A percentile compares a stretch with the other conserved stretches of the same genome.
phyloP scores from a whole-genome alignment of 257 asterid species.

The Eucommia ulmoides region DNA sequence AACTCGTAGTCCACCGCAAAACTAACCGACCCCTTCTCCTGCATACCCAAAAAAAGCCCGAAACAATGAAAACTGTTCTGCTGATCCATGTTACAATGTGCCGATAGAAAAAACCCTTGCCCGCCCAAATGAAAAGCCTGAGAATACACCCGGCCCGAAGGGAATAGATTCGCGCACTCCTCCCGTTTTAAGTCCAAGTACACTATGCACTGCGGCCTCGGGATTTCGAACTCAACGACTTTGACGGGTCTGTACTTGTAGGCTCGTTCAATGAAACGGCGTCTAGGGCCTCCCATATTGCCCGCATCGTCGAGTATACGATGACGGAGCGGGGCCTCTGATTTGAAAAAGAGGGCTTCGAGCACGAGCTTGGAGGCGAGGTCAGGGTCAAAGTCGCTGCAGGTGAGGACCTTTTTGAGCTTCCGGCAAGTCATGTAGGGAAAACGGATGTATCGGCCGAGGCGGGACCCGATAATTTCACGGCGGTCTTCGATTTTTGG shows the following conservation, averaged over 20 bases:
- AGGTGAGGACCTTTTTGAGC: conserved; percentile 54
- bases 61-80: conserved; percentile 46
- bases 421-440: conserved; percentile 79
- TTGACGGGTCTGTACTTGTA: conserved; percentile 75
- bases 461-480: conserved; percentile 42
- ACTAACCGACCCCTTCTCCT: not conserved
- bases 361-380: conserved; percentile 53
- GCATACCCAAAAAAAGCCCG: conserved; percentile 66
- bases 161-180: conserved; percentile 55
- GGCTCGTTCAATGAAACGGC: conserved; percentile 55
- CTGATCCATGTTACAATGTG: conserved; percentile 82
- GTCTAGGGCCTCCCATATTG: conserved; percentile 20
- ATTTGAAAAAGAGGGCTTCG: conserved; percentile 72
- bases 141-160: conserved; percentile 55
- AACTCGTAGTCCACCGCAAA: conserved; percentile 35
- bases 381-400: conserved; percentile 53
- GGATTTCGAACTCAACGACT: conserved; percentile 59
- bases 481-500: conserved; percentile 53
- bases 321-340: conserved; percentile 62
- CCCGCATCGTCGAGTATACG: conserved; percentile 36
- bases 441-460: conserved; percentile 57
- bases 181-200: conserved; percentile 69
- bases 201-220: conserved; percentile 60
- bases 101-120: conserved; percentile 74
- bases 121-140: conserved; percentile 89